Conservation (phyloP, 1,284 basidiomycete genomes). For the Bondarzewia mesenterica region DNA sequence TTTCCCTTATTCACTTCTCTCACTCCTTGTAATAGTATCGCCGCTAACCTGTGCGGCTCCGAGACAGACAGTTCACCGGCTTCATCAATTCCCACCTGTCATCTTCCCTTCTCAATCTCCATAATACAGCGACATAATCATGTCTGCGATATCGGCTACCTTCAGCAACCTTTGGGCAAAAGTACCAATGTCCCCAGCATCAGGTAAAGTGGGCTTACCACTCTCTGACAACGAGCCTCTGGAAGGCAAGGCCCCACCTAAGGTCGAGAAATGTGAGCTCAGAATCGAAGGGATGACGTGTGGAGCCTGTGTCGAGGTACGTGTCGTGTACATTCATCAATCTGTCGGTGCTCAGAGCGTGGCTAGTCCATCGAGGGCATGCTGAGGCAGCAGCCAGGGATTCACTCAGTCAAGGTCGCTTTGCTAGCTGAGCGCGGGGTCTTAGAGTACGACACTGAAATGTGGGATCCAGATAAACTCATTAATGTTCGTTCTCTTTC, state of each 20-base stretch:
- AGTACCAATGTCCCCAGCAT: slow-evolving; percentile 16
- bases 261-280: slow-evolving; percentile 53
- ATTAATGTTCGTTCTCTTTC: slow-evolving; percentile 47
- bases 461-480: slow-evolving; percentile 80
- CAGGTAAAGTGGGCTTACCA: slow-evolving; percentile 25
- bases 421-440: slow-evolving; percentile 90
- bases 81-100: neutral
- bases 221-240: slow-evolving; percentile 28
- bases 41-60: neutral
- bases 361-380: slow-evolving; percentile 85
- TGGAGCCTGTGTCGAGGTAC: slow-evolving; percentile 82
- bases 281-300: slow-evolving; percentile 91
- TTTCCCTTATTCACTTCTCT: neutral
- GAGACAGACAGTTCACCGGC: neutral
- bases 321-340: slow-evolving; percentile 15
- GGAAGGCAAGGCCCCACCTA: slow-evolving; percentile 15
- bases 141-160: slow-evolving; percentile 20
- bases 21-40: neutral
- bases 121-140: neutral
- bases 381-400: slow-evolving; percentile 79
- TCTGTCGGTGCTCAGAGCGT: neutral
- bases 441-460: slow-evolving; percentile 77
- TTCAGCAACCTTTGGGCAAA: slow-evolving; percentile 23
- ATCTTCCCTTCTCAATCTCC: neutral
- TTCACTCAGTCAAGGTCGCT: slow-evolving; percentile 85